Conservation (phyloP, 1,139 yeast species). For the Zygosaccharomyces pseudobailii region DNA sequence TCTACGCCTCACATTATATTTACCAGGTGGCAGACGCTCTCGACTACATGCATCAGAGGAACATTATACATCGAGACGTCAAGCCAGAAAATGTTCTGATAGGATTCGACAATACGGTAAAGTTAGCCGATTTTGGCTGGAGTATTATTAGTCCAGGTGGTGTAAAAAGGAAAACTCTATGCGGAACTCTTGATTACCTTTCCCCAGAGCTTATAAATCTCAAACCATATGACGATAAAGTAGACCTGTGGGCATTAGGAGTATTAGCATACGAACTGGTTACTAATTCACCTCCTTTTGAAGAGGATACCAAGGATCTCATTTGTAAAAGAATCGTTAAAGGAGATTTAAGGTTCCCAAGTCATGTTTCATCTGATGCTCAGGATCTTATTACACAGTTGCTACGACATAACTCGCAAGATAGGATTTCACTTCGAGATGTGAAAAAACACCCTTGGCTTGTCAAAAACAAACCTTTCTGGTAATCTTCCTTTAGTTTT, state of each 20-base stretch:
- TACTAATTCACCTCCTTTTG: slow-evolving; percentile 90
- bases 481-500: slow-evolving; percentile 32
- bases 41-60: slow-evolving; percentile 66
- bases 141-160: slow-evolving; percentile 61
- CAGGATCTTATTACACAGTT: slow-evolving; percentile 58
- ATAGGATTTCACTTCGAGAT: slow-evolving; percentile 56
- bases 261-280: slow-evolving; percentile 79
- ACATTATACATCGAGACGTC: slow-evolving; percentile 84
- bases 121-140: slow-evolving; percentile 96
- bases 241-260: slow-evolving; percentile 93
- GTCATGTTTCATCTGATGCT: slow-evolving; percentile 66
- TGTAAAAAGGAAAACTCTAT: slow-evolving; percentile 67
- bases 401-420: slow-evolving; percentile 62
- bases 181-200: slow-evolving; percentile 91
- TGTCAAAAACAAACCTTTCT: slow-evolving; percentile 49
- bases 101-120: slow-evolving; percentile 66
- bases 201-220: slow-evolving; percentile 96
- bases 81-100: slow-evolving; percentile 87
- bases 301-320: slow-evolving; percentile 63
- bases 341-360: slow-evolving; percentile 72
- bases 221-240: slow-evolving; percentile 69
- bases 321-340: slow-evolving; percentile 76
- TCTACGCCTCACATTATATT: slow-evolving; percentile 70
- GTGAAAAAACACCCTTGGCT: slow-evolving; percentile 85
- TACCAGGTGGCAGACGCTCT: slow-evolving; percentile 81